Percentiles rank a stretch among this genome's conserved stretches.
Evolutionary conservation across 257 asterid genomes (phyloP).

Genomic region (Anisodus acutangulus): DNA sequence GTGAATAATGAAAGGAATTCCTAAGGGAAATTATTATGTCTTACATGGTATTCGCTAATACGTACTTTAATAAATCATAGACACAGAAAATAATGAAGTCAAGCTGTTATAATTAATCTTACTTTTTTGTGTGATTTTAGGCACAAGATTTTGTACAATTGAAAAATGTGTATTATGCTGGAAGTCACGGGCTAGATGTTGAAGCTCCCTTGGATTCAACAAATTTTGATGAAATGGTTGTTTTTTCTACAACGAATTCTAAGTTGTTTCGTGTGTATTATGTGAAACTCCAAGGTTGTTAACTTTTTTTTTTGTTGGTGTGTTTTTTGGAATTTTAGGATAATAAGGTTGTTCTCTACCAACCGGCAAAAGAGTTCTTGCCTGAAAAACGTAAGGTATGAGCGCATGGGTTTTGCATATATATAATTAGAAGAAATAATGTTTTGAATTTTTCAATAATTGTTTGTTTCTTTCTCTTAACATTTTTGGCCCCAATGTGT

Average conservation of each 20-base stretch:
- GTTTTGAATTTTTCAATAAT: background rate
- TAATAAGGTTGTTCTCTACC: background rate
- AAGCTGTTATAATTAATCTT: background rate
- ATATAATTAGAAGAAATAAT: background rate
- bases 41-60: background rate
- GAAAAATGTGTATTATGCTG: constrained; percentile 21
- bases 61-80: background rate
- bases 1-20: too few relatives aligned
- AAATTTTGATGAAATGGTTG: background rate
- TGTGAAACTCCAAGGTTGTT: background rate
- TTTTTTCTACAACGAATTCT: background rate
- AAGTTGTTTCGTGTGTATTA: background rate
- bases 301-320: background rate
- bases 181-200: constrained; percentile 24
- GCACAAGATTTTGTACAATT: constrained; percentile 25
- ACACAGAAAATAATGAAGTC: background rate
- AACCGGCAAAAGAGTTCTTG: background rate
- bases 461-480: background rate
- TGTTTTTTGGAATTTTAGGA: background rate
- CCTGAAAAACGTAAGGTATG: background rate
- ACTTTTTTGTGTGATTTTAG: background rate
- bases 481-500: background rate
- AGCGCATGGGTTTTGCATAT: background rate
- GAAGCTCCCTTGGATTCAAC: constrained; percentile 1
- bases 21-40: too few relatives aligned